phyloP scores from a whole-genome alignment of 345 rosid genomes.

The Erucastrum elatum region DNA sequence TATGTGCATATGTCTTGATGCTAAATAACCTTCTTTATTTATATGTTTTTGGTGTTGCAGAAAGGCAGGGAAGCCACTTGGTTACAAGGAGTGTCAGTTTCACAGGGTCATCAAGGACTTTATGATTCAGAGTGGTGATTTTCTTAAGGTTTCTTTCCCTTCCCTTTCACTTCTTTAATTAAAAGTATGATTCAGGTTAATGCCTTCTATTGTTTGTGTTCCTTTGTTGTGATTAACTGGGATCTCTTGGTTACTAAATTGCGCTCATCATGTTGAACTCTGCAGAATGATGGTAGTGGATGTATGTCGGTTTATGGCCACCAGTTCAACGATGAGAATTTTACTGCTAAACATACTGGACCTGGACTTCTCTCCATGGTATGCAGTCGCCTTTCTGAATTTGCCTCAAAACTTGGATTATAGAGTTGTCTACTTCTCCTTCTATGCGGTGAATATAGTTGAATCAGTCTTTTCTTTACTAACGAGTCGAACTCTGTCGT shows the following conservation, averaged over 20 bases:
- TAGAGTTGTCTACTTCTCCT: no score
- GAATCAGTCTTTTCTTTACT: no score
- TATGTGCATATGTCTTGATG: not conserved
- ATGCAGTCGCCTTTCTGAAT: slow-evolving; percentile 7
- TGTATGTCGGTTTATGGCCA: slow-evolving; percentile 82
- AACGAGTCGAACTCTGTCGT: no score
- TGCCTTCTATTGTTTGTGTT: no score
- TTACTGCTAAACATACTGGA: slow-evolving; percentile 89
- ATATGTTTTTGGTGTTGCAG: slow-evolving; percentile 44
- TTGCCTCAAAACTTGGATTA: no score
- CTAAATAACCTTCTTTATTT: not conserved
- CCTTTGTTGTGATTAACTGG: not conserved
- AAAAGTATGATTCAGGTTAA: no score
- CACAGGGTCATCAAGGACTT: slow-evolving; percentile 96
- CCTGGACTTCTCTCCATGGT: slow-evolving; percentile 97
- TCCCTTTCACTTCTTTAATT: no score
- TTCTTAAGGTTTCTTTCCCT: slow-evolving; percentile 60
- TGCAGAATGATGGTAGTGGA: slow-evolving; percentile 97
- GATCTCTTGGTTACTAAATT: not conserved
- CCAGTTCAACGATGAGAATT: slow-evolving; percentile 87
- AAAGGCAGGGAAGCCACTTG: slow-evolving; percentile 87
- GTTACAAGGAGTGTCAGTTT: slow-evolving; percentile 89
- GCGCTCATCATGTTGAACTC: not conserved
- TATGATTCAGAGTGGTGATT: slow-evolving; percentile 97
- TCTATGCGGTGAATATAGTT: no score